Base-by-base conservation (phyloP, 108 stramenopile genomes). In the Cyclotella choctawhatcheeana region DNA sequence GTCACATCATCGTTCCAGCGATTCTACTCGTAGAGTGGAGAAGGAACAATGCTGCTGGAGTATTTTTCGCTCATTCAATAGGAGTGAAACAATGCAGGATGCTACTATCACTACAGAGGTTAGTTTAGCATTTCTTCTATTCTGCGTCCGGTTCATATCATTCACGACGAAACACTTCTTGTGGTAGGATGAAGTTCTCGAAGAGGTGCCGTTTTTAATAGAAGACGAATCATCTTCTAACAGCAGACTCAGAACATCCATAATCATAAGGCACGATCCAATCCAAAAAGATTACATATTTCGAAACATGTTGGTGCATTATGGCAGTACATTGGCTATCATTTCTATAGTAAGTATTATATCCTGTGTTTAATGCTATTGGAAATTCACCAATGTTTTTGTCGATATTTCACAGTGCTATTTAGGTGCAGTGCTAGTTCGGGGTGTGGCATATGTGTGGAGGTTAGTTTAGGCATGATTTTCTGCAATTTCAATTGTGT, bases 381-480 rank as follows among this genome's bases (percentile, higher is more conserved):
- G n/a, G n/a, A n/a, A n/a, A n/a, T n/a, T n/a, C n/a, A n/a, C n/a
- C n/a, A n/a, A n/a, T n/a, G n/a, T n/a, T n/a, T n/a, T n/a, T n/a
- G n/a, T n/a, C n/a, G n/a, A n/a, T n/a, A n/a, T n/a, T n/a, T n/a
- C n/a, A n/a, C n/a, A n/a, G n/a, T 87, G 84, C 44, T 91, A 82
- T 55, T 35, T 83, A n/a, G 81, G 79, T 1, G 89, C 93, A 13
- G 68, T 84, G 10, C 48, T 47, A 4, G 89, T 84, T 47, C 85
- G 88, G n/a, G 89, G 91, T 24, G 91, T 92, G 21, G 87, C 81
- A 12, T 47, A 81, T 13, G 88, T 95, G 18, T 95, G 93, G 93
- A 56, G 55, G 55, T 31, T 27, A 56, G 55, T 40, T 6, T n/a
- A 52, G 21, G 10, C 12, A 50, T 17, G 8, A 54, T 14, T 31